A percentile compares a stretch with the other conserved stretches of the same genome.
Evolutionary conservation across 352 stramenopile species (phyloP).

Genomic region (Paralagenidium karlingii): DNA sequence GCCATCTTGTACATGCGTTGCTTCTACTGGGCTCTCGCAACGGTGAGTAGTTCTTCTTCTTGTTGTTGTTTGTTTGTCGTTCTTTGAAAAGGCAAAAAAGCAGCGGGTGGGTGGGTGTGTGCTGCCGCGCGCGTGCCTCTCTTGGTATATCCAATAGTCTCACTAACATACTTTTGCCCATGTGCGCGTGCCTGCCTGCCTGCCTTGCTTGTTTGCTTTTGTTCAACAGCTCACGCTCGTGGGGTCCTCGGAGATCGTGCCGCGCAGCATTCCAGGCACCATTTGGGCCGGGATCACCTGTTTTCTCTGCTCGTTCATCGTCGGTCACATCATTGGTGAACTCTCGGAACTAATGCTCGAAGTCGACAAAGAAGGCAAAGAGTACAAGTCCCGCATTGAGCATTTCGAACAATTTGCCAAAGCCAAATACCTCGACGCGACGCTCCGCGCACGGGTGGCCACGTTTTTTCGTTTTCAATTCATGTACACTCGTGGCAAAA

Average conservation of each 20-base stretch:
- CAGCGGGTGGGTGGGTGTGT: too few species aligned
- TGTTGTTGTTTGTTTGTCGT: background rate
- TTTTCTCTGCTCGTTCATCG: conserved; percentile 63
- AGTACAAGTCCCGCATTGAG: conserved; percentile 47
- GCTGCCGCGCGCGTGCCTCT: too few species aligned
- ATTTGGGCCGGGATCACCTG: conserved; percentile 54
- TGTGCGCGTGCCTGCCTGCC: too few species aligned
- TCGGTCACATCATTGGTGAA: conserved; percentile 64
- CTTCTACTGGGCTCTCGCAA: conserved; percentile 71
- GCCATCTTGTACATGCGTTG: conserved; percentile 46
- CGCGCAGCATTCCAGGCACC: conserved; percentile 34
- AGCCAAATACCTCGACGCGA: conserved; percentile 37
- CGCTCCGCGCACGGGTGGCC: conserved; percentile 37
- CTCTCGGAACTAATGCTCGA: conserved; percentile 67
- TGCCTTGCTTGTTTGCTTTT: conserved; percentile 3
- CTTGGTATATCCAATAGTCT: background rate
- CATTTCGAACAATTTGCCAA: conserved; percentile 61
- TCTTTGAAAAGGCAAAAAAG: background rate
- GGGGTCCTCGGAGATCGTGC: conserved; percentile 55
- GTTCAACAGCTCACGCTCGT: conserved; percentile 53
- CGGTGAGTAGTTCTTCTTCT: conserved; percentile 23
- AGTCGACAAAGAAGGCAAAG: conserved; percentile 60
- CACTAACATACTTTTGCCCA: background rate
- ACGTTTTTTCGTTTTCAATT: conserved; percentile 68
- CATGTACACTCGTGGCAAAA: conserved; percentile 45